Conservation (phyloP, 345 rosid species). For the Eucalyptus guilfoylei region DNA sequence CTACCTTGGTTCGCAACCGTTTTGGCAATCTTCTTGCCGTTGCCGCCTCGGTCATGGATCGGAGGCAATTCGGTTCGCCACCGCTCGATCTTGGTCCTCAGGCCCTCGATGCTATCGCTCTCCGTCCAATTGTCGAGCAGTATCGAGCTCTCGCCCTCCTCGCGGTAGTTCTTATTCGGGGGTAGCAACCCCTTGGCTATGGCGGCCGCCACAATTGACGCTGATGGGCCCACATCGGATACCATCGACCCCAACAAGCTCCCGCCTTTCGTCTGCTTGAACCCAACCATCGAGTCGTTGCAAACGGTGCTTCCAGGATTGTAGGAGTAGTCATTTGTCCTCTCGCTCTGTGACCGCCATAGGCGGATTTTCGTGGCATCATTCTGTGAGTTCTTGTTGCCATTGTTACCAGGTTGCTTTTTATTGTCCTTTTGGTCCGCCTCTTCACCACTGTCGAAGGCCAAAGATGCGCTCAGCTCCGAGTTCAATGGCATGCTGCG, state of each 20-base stretch:
- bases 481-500: constrained; percentile 75
- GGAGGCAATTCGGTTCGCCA: constrained; percentile 60
- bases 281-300: not conserved
- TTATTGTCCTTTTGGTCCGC: not conserved
- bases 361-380: constrained; percentile 4
- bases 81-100: constrained; percentile 50
- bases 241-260: not conserved
- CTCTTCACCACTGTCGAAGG: not conserved
- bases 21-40: constrained; percentile 1
- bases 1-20: not conserved
- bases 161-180: not conserved
- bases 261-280: constrained; percentile 10
- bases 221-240: constrained; percentile 86
- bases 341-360: constrained; percentile 59
- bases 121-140: constrained; percentile 43
- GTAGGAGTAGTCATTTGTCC: constrained; percentile 11
- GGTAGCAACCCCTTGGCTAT: constrained; percentile 70
- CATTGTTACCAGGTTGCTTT: not conserved
- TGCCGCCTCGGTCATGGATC: not conserved
- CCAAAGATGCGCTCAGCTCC: constrained; percentile 17
- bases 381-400: not conserved
- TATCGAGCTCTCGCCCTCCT: constrained; percentile 27
- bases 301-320: not conserved
- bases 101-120: constrained; percentile 29
- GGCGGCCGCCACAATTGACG: constrained; percentile 92